Conservation (phyloP, 345 rosid species). For the rapeseed (Brassica napus) region DNA sequence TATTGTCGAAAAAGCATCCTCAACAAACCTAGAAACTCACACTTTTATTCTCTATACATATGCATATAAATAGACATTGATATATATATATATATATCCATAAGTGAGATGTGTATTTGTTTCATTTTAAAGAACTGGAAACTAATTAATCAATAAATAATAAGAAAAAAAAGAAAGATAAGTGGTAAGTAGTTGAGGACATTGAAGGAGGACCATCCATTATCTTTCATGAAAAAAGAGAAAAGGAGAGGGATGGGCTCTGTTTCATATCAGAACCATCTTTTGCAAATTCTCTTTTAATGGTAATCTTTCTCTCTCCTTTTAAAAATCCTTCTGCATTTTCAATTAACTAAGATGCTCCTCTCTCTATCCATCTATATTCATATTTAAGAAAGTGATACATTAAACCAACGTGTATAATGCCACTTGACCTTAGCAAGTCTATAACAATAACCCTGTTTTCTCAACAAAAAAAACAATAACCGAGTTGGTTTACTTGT, state of each 20-base stretch:
- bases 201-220: slow-evolving; percentile 45
- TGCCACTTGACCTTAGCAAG: background rate
- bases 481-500: background rate
- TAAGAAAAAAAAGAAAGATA: background rate
- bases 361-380: slow-evolving; percentile 8
- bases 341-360: slow-evolving; percentile 16
- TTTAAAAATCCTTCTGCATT: slow-evolving; percentile 22
- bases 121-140: slow-evolving; percentile 21
- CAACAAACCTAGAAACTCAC: slow-evolving; percentile 31
- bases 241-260: slow-evolving; percentile 42
- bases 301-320: slow-evolving; percentile 28
- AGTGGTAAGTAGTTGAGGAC: slow-evolving; percentile 27
- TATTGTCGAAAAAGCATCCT: slow-evolving; percentile 29
- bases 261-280: slow-evolving; percentile 38
- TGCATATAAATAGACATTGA: slow-evolving; percentile 29
- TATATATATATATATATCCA: slow-evolving; percentile 10
- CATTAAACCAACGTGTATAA: background rate
- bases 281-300: slow-evolving; percentile 37
- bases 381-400: background rate
- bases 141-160: background rate
- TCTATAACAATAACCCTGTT: background rate
- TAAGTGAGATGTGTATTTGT: slow-evolving; percentile 3
- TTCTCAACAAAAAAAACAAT: background rate
- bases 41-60: slow-evolving; percentile 18
- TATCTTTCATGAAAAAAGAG: slow-evolving; percentile 40